A percentile compares a stretch with the other conserved stretches of the same genome.
Evolutionary conservation across 2,329 filamentous ascomycete species (phyloP).

Genomic region (Cytospora piceae): DNA sequence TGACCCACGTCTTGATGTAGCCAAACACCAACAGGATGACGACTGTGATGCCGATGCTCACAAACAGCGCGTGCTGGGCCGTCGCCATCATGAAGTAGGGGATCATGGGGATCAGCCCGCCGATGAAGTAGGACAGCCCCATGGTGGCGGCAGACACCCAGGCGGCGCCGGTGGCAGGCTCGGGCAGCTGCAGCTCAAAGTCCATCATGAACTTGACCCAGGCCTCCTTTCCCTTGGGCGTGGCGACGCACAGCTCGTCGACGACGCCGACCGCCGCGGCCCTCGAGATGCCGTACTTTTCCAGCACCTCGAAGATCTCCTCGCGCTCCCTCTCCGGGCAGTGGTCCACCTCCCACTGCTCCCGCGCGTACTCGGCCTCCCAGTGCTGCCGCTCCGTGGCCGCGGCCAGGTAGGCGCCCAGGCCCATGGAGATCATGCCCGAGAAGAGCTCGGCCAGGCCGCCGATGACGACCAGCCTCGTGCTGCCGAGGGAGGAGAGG

Average conservation of each 20-base stretch:
- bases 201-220: slow-evolving; percentile 65
- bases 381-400: slow-evolving; percentile 58
- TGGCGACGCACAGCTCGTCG: slow-evolving; percentile 51
- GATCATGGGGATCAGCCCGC: slow-evolving; percentile 70
- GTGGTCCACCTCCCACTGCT: slow-evolving; percentile 48
- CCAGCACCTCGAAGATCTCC: slow-evolving; percentile 53
- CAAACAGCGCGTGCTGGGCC: slow-evolving; percentile 56
- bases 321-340: slow-evolving; percentile 50
- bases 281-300: slow-evolving; percentile 49
- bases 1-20: slow-evolving; percentile 64
- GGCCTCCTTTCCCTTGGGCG: slow-evolving; percentile 41
- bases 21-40: slow-evolving; percentile 66
- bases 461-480: slow-evolving; percentile 69
- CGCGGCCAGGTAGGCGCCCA: slow-evolving; percentile 74
- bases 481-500: slow-evolving; percentile 67
- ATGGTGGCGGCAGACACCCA: slow-evolving; percentile 66
- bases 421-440: slow-evolving; percentile 77
- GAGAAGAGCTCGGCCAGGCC: slow-evolving; percentile 76
- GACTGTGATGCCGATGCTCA: slow-evolving; percentile 64
- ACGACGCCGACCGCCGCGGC: slow-evolving; percentile 50
- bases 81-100: slow-evolving; percentile 66
- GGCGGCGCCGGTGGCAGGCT: slow-evolving; percentile 48
- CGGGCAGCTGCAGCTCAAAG: slow-evolving; percentile 56
- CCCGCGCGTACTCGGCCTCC: slow-evolving; percentile 52
- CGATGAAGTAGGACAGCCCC: slow-evolving; percentile 70